Evolutionary conservation across 2,329 filamentous ascomycete species (phyloP), one percentile per base, ranked within the genome.

Genomic region (Aspergillus brunneoviolaceus): DNA sequence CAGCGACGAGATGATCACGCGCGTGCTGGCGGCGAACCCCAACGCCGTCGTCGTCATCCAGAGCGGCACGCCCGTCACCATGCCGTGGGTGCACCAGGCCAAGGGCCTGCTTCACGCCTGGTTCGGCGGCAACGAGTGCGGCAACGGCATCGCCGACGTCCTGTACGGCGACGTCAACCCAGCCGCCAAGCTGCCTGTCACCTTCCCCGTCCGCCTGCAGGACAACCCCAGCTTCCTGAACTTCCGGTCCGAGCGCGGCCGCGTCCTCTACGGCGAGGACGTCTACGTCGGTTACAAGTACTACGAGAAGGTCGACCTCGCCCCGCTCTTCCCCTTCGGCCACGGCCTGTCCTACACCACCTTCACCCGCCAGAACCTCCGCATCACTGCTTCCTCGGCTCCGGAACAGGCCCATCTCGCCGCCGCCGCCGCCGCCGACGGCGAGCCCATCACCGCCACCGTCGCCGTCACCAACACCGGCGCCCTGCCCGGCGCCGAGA

Each of bases 81-180:
- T 83, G 74, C 81, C 80, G 0, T 81, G 81, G 76, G 73, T 69
- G 2, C 68, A 75, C 4, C 72, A 77, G n/a, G 72, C 78, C 10
- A 78, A 79, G 7, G 85, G 87, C 2, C 78, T 93, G 1, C 71
- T 92, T 1, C 89, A 94, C 69, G 90, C 90, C 7, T 95, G 90
- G 90, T 95, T 92, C 69, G 89, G 90, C 61, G 91, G 91, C n/a
- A 91, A 95, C 69, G 91, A 95, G 77, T 89, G 88, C 5, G 91
- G 91, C 5, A 92, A 93, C 70, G 88, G 87, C 11, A 88, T 96
- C 62, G 90, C 89, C 0, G 90, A 94, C 65, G 82, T 94, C 1
- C 80, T 94, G 1, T 90, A 91, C 64, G 91, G 90, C 51, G 84
- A 88, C 62, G 83, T 85, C 51, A 92, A 90, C 70, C 91, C 91